These are phyloP conservation scores for Penicillium turbatum DNA, from an alignment of 495 filamentous ascomycete genomes.

Conservation along the genomic window DNA sequence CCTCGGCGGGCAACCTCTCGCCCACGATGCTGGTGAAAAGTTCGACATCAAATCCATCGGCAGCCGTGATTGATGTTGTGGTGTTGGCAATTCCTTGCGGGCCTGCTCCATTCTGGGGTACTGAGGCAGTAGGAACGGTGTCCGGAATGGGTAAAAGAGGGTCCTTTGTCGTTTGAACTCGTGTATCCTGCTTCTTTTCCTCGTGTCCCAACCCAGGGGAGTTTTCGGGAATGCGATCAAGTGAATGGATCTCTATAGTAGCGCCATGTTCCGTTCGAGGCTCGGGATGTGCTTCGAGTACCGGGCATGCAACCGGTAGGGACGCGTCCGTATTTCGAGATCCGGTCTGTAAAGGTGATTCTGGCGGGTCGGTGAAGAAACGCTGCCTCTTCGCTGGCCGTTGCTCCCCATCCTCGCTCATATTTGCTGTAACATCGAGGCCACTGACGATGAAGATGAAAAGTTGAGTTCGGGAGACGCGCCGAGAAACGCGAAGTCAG, in stretches of 20 bases:
- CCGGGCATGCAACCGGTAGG: conserved; percentile 5
- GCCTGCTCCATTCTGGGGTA: not conserved
- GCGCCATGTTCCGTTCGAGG: not conserved
- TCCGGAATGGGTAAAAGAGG: not conserved
- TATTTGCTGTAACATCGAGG: conserved; percentile 16
- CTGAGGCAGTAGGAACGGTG: not conserved
- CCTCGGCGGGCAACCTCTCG: conserved; percentile 50
- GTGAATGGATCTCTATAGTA: not conserved
- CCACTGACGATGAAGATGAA: not conserved
- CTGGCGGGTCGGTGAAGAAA: conserved; percentile 62
- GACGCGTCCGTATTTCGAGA: conserved; percentile 22
- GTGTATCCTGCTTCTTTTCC: not conserved
- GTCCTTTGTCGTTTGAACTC: not conserved
- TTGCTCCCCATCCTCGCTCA: conserved; percentile 30
- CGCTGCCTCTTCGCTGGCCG: conserved; percentile 75
- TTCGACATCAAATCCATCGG: conserved; percentile 58
- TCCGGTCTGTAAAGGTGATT: conserved; percentile 3
- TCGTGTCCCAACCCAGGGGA: not conserved
- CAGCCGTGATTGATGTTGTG: not conserved
- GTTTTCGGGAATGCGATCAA: not conserved
- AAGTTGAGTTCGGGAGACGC: conserved; percentile 33
- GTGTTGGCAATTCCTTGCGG: not conserved
- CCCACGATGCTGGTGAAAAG: conserved; percentile 70
- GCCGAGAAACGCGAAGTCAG: conserved; percentile 32
- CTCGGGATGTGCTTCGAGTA: not conserved